phyloP scores from a whole-genome alignment of 768 basidiomycete species.

The Tylopilus felleus region DNA sequence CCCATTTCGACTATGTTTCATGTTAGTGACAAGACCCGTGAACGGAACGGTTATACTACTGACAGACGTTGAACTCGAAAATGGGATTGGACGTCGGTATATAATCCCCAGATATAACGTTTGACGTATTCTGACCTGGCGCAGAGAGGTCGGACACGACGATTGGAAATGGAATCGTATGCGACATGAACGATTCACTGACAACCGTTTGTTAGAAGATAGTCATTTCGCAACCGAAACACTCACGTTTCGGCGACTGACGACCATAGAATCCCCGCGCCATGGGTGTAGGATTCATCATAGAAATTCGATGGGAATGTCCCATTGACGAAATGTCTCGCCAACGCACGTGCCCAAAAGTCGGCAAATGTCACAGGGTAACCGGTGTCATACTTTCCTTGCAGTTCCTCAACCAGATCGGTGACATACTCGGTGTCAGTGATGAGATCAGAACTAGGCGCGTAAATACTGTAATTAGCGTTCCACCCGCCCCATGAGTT shows the following conservation, averaged over 20 bases:
- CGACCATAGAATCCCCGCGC: slow-evolving; percentile 36
- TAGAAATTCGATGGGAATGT: slow-evolving; percentile 33
- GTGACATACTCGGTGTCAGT: slow-evolving; percentile 8
- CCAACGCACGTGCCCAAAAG: slow-evolving; percentile 25
- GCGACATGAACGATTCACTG: slow-evolving; percentile 33
- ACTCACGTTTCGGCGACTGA: slow-evolving; percentile 33
- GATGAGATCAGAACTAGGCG: background rate
- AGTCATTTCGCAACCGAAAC: slow-evolving; percentile 7
- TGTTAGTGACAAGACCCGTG: background rate
- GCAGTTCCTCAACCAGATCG: slow-evolving; percentile 24
- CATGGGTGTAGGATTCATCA: slow-evolving; percentile 30
- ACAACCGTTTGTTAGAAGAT: background rate
- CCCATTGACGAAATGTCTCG: slow-evolving; percentile 39
- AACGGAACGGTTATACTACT: slow-evolving; percentile 14
- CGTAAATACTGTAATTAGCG: slow-evolving; percentile 12
- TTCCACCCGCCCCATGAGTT: slow-evolving; percentile 36
- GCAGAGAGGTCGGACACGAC: slow-evolving; percentile 29
- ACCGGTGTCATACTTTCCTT: slow-evolving; percentile 31
- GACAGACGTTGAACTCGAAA: slow-evolving; percentile 36
- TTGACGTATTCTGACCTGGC: slow-evolving; percentile 24
- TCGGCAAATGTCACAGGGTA: slow-evolving; percentile 32
- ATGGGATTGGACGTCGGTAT: slow-evolving; percentile 33
- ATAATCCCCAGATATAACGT: slow-evolving; percentile 16
- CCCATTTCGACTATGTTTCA: slow-evolving; percentile 36
- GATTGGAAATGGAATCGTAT: slow-evolving; percentile 40